Evolutionary conservation across 257 asterid species (phyloP), one percentile per base, ranked within the genome.

Genomic region (Nemophila menziesii): DNA sequence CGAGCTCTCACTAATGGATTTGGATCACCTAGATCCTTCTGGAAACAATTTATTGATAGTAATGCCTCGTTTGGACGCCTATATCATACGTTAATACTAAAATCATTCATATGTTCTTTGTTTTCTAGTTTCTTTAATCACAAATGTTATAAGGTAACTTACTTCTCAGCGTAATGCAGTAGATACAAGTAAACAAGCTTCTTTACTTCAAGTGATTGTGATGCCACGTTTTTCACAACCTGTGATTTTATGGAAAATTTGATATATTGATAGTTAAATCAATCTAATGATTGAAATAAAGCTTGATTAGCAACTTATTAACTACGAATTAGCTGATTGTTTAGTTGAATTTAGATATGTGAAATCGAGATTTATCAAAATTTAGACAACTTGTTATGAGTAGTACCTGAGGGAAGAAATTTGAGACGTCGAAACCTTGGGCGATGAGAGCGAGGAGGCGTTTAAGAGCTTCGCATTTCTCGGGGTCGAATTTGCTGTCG

Each of bases 191-290:
- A 90, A 51, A 75, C 96, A 43, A 90, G 83, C 87, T 90, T 90
- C 83, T 90, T 90, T 45, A 85, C 93, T 72, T 85, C 94, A 52
- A 79, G 42, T 7, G 98, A 78, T 52, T 74, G 93, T 4, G 98
- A 72, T 11, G 98, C 96, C 48, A 89, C 98, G 49, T 84, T 89
- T 64, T 89, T 89, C 75, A 89, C 98, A 60, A 84, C 94, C 96
- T 74, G 66, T n/a, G 44, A 43, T 55, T 49, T 47, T 43, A 43
- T 26, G 46, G 34, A 56, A 33, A 34, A 13, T 9, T 20, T 42
- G 7, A 47, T 15, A 56, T 44, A 16, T 62, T 33, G 18, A 3
- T 26, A 24, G 4, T 13, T 29, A 29, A 29, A 29, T 29, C 7
- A 29, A 29, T 13, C 3, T 29, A 29, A 29, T 29, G 12, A 29